phyloP scores from a whole-genome alignment of 1,139 yeast genomes.

The Protomyces arabidopsidicola region DNA sequence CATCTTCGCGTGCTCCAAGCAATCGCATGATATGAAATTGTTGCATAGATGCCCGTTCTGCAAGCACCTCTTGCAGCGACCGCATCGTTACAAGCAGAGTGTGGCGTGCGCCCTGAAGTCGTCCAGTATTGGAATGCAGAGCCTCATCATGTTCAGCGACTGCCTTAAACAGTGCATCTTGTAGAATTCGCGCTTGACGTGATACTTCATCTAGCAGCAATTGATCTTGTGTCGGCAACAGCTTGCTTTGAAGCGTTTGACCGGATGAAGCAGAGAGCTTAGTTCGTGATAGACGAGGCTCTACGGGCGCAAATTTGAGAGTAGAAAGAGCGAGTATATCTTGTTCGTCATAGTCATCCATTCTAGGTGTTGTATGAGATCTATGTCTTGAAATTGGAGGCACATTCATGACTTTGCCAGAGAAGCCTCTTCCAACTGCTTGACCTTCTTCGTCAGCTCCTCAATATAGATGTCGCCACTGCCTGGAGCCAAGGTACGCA shows the following conservation, averaged over 20 bases:
- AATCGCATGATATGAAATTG: background rate
- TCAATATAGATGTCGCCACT: constrained; percentile 41
- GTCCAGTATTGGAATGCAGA: background rate
- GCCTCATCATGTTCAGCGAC: background rate
- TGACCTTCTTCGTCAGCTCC: background rate
- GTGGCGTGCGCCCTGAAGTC: background rate
- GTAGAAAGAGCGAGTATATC: background rate
- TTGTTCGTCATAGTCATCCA: background rate
- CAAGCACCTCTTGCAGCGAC: background rate
- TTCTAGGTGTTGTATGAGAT: background rate
- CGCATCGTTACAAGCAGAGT: background rate
- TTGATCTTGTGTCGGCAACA: background rate
- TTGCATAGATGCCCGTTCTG: background rate
- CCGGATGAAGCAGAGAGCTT: background rate
- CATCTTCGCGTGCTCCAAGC: background rate
- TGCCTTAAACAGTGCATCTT: background rate
- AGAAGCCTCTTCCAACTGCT: background rate
- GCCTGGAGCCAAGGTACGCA: constrained; percentile 47
- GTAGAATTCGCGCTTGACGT: background rate
- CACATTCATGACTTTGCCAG: no score
- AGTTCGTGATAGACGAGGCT: background rate
- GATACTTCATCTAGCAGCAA: background rate
- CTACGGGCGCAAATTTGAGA: background rate
- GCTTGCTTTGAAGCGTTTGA: background rate
- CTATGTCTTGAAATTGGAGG: background rate